Evolutionary conservation across 2,329 filamentous ascomycete species (phyloP).

Genomic region (Penicillium capsulatum): DNA sequence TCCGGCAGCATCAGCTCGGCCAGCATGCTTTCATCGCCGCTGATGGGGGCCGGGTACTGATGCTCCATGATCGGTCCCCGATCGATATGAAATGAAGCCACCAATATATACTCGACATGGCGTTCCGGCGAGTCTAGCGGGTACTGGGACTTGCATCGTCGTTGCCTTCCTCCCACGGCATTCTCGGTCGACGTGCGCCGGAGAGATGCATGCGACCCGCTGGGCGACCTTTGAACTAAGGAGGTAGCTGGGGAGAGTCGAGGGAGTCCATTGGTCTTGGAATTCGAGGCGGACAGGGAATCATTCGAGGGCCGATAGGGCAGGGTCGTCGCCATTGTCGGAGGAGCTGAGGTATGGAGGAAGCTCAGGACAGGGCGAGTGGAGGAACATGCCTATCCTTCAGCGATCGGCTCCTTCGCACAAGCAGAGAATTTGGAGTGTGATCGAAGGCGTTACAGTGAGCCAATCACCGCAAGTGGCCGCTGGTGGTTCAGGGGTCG

Average conservation of each 20-base stretch:
- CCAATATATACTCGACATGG: slow-evolving; percentile 97
- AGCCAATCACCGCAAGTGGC: slow-evolving; percentile 9
- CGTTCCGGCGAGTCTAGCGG: slow-evolving; percentile 72
- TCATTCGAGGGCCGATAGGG: slow-evolving; percentile 41
- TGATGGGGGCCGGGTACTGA: slow-evolving; percentile 91
- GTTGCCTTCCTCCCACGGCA: slow-evolving; percentile 47
- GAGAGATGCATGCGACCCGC: slow-evolving; percentile 39
- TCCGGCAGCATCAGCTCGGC: slow-evolving; percentile 98
- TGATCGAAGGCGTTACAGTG: slow-evolving; percentile 7
- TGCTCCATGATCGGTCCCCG: slow-evolving; percentile 97
- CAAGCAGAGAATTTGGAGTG: slow-evolving; percentile 1
- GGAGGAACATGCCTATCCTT: slow-evolving; percentile 14
- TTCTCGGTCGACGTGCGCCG: slow-evolving; percentile 36
- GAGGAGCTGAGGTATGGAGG: slow-evolving; percentile 11
- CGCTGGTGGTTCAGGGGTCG: slow-evolving; percentile 23
- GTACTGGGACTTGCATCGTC: slow-evolving; percentile 68
- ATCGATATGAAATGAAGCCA: slow-evolving; percentile 96
- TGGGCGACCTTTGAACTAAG: slow-evolving; percentile 51
- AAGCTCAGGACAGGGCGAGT: slow-evolving; percentile 16
- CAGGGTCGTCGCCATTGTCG: slow-evolving; percentile 36
- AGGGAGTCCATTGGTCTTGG: slow-evolving; percentile 50
- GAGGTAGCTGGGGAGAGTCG: slow-evolving; percentile 58
- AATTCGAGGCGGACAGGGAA: slow-evolving; percentile 50
- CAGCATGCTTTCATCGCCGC: slow-evolving; percentile 95
- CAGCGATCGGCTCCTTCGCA: neutral